Base-by-base conservation (phyloP, 2,329 filamentous ascomycete genomes). In the Colletotrichum orbiculare region DNA sequence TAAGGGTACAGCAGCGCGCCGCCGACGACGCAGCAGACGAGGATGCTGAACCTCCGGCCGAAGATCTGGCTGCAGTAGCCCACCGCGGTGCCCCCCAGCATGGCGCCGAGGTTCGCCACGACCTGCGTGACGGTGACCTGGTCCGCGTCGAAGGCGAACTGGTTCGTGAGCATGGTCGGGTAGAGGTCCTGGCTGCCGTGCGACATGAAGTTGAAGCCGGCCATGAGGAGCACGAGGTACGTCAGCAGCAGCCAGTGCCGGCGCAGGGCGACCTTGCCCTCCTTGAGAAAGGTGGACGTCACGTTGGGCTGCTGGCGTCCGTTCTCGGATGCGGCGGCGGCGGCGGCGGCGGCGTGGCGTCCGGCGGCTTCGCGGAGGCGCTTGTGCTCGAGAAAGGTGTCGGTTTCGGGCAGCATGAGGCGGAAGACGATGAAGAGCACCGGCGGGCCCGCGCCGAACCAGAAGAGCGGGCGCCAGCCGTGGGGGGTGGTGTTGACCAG, bases 121-220 rank as follows among this genome's bases (percentile, higher is more conserved):
- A 93, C 88, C 71, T 92, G 89, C 0, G 89, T 92, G 3, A 92
- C 83, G 0, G 90, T 93, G 15, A 92, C 83, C 60, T 83, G 78
- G 73, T 87, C 80, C 49, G 82, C 70, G 48, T 74, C 75, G 71
- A 87, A 87, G 13, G 73, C 75, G 67, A 84, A 86, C 73, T 89
- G 84, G 69, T 85, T 86, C 68, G 79, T 75, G 33, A 89, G 74
- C 83, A 89, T 83, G 17, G 85, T 88, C 2, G 86, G 86, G 69
- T 89, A 89, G 35, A 89, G 73, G 70, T 88, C 86, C 75, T 91
- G 77, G 25, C 87, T 91, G 58, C 91, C 91, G 73, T 94, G 92
- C 15, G 89, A 91, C 91, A 96, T 94, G 74, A 96, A 96, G 79
- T 96, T 97, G 82, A 97, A 96, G 4, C 93, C 93, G 2, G 92